These are phyloP conservation scores for Fusarium sp. DNA, from an alignment of 2,329 filamentous ascomycete genomes.

Conservation along the genomic window DNA sequence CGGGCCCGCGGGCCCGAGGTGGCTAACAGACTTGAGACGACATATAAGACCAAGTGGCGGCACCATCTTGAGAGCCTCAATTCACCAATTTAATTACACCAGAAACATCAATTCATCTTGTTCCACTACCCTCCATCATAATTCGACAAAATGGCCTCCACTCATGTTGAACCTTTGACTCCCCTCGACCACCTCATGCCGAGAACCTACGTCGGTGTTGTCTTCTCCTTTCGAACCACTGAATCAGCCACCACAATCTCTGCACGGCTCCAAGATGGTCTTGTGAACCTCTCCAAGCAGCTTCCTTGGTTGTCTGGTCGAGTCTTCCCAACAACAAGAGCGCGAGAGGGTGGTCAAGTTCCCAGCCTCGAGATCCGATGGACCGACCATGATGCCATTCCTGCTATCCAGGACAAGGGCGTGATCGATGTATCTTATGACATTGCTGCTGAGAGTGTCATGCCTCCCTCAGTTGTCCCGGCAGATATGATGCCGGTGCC, in stretches of 20 bases:
- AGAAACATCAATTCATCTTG: neutral
- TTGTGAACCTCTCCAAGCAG: neutral
- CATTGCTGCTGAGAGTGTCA: neutral
- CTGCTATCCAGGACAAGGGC: neutral
- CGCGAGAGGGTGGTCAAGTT: neutral
- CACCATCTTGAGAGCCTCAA: neutral
- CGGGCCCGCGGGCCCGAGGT: no score
- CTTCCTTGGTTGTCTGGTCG: constrained; percentile 4
- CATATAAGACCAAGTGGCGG: neutral
- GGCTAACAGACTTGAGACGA: neutral
- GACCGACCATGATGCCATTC: neutral
- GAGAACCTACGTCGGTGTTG: constrained; percentile 5
- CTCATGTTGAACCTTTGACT: neutral
- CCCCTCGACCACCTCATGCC: constrained; percentile 16
- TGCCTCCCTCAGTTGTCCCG: neutral
- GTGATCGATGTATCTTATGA: neutral
- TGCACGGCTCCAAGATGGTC: neutral
- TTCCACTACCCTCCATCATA: neutral
- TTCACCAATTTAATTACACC: neutral
- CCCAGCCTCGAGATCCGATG: constrained; percentile 3
- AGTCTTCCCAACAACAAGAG: neutral
- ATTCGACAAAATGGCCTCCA: neutral
- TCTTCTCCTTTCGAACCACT: constrained; percentile 8
- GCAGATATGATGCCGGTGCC: neutral
- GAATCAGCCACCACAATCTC: neutral